phyloP scores from a whole-genome alignment of 345 rosid genomes.

The Eucalyptus curtisii region DNA sequence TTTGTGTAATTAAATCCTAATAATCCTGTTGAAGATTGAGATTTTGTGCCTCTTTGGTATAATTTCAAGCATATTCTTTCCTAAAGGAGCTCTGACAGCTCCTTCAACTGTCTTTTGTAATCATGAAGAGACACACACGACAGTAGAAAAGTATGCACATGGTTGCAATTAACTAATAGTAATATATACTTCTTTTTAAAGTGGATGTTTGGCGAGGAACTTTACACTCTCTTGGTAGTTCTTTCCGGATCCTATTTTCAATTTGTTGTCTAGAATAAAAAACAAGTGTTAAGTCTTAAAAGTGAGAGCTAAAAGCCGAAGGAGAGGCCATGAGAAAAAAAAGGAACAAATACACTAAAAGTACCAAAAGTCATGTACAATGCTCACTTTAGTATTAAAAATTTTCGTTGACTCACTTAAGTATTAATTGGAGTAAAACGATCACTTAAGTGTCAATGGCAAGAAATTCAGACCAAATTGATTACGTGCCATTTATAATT shows the following conservation, averaged over 20 bases:
- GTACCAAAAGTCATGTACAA: no score
- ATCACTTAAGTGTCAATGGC: no score
- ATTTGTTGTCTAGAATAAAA: neutral
- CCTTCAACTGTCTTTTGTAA: neutral
- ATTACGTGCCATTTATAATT: no score
- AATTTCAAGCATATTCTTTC: neutral
- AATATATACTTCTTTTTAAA: neutral
- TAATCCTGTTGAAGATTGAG: neutral
- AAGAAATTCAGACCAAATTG: no score
- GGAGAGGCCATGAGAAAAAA: neutral
- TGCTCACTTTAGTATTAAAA: accelerated
- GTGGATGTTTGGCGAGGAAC: neutral
- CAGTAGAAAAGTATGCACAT: neutral
- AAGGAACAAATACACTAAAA: no score
- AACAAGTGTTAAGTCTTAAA: neutral
- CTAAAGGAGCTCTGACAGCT: neutral
- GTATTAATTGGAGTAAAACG: no score
- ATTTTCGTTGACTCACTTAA: no score
- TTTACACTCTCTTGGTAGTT: neutral
- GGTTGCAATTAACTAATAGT: neutral
- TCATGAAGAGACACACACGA: neutral
- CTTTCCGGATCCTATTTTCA: neutral
- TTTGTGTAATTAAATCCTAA: neutral
- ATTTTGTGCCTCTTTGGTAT: neutral
- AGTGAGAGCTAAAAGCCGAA: neutral